Base-by-base conservation (phyloP, 805 yeast genomes). In the Candida broadrunensis region DNA sequence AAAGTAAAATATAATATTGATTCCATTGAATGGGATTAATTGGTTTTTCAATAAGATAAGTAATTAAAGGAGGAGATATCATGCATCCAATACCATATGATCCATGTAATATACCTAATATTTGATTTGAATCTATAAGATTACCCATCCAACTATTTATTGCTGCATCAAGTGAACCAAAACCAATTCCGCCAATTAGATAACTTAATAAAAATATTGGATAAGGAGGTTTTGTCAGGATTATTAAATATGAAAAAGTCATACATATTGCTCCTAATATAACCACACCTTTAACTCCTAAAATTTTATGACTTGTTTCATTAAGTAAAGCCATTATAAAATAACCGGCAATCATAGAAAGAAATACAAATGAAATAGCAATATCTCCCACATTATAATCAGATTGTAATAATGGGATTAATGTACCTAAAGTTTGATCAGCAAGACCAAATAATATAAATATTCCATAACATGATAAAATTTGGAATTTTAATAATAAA, bases 361-460 rank as follows among this genome's bases (percentile, higher is more conserved):
- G 55, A 48, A 80, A 82, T 3, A 82, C 52, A 26, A 70, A 51
- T 3, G 84, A 73, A 2, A 77, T 60, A 25, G 65, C 61, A 1
- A 75, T 57, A 47, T 83, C 77, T 45, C 73, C 62, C 5, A 80
- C 66, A 1, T 60, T 23, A 53, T 80, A 82, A 36, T 75, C 59
- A 4, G 52, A 55, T 39, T 78, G 72, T 13, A 81, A 46, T 29
- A 70, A 61, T 2, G 85, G 83, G 44, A 83, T 63, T 30, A 81
- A 52, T 0, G 85, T 72, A 0, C 88, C 88, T 14, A 80, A 56
- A 0, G 83, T 67, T 53, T 81, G 84, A 48, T 83, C 88, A 5
- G 73, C 67, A 21, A 81, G 52, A 0, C 88, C 88, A 43, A 77
- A 57, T 1, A 78, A 51, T 1, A 69, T 52, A 49, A 80, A 74